Conservation (phyloP, 345 rosid species). For the Citrus inodora region DNA sequence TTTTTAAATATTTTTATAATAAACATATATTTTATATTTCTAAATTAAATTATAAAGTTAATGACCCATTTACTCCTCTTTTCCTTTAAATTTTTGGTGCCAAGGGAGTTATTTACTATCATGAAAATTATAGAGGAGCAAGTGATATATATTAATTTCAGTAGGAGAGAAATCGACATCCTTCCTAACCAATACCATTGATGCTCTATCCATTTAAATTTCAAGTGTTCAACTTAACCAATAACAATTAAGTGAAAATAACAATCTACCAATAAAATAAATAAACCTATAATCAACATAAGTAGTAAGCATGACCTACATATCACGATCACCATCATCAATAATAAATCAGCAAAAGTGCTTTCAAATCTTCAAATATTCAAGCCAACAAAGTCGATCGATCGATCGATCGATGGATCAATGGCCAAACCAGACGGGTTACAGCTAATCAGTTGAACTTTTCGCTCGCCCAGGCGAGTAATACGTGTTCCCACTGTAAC, state of each 20-base stretch:
- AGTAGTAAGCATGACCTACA: not conserved
- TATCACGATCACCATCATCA: not conserved
- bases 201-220: not conserved
- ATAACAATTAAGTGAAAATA: not conserved
- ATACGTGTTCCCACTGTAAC: conserved; percentile 28
- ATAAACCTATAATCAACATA: not conserved
- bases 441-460: conserved; percentile 22
- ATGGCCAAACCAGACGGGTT: conserved; percentile 13
- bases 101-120: too few species aligned
- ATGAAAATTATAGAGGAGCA: rapidly evolving
- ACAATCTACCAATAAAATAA: not conserved
- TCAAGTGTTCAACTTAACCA: not conserved
- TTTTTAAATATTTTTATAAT: too few species aligned
- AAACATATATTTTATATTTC: too few species aligned
- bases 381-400: not conserved
- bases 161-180: too few species aligned
- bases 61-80: too few species aligned
- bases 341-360: not conserved
- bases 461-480: not conserved
- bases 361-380: not conserved
- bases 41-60: too few species aligned
- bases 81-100: too few species aligned
- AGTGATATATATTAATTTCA: too few species aligned
- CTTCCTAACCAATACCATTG: too few species aligned
- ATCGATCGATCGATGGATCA: not conserved